Conservation (phyloP, 306 rosid genomes). For the Quercus variabilis region DNA sequence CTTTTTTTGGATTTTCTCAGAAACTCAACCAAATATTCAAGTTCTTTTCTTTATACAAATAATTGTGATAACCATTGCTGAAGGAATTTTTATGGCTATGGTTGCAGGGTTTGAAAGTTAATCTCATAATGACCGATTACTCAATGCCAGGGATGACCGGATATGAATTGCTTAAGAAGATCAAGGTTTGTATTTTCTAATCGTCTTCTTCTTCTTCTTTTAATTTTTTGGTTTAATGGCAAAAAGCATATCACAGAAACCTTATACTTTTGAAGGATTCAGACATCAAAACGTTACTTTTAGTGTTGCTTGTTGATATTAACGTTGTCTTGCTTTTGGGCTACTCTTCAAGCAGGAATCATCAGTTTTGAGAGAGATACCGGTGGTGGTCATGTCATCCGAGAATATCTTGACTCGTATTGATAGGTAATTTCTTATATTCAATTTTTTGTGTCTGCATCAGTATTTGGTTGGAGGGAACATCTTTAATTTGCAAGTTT, state of each 20-base stretch:
- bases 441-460: neutral
- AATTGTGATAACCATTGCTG: neutral
- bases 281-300: neutral
- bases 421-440: constrained; percentile 58
- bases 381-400: constrained; percentile 95
- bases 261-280: neutral
- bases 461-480: constrained; percentile 1
- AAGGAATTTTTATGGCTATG: constrained; percentile 15
- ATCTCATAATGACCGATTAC: constrained; percentile 91
- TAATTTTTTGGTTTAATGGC: neutral
- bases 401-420: constrained; percentile 87
- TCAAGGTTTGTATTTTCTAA: constrained; percentile 52
- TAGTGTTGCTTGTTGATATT: neutral
- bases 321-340: neutral
- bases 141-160: constrained; percentile 99
- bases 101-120: constrained; percentile 70
- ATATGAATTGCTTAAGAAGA: constrained; percentile 84
- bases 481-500: neutral
- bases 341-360: constrained; percentile 60
- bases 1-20: neutral
- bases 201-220: too few relatives aligned
- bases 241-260: neutral
- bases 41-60: neutral
- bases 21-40: neutral
- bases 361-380: constrained; percentile 76